These are phyloP conservation scores for Paecilomyces formosus DNA, from an alignment of 2,329 filamentous ascomycete species.

Conservation along the genomic window DNA sequence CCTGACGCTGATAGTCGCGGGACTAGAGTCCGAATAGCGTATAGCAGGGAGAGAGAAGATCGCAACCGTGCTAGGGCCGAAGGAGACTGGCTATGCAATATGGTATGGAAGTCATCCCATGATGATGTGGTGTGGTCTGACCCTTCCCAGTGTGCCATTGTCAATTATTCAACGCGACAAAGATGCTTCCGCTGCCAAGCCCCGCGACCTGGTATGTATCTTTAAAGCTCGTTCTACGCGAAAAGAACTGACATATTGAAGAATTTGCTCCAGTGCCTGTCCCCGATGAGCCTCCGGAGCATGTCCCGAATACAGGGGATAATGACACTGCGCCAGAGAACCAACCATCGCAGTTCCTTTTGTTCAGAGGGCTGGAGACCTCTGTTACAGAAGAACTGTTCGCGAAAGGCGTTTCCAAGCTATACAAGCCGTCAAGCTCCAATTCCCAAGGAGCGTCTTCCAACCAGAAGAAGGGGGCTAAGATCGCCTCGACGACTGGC, in stretches of 20 bases:
- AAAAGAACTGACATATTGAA: conserved; percentile 13
- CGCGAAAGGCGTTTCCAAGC: conserved; percentile 63
- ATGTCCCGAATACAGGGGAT: conserved; percentile 45
- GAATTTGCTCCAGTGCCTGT: conserved; percentile 22
- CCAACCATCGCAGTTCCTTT: conserved; percentile 66
- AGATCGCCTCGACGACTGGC: conserved; percentile 49
- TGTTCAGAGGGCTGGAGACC: conserved; percentile 63
- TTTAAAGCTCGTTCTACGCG: conserved; percentile 2
- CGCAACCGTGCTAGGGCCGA: conserved; percentile 40
- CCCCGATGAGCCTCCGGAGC: conserved; percentile 27
- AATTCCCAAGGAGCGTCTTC: conserved; percentile 21
- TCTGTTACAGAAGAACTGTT: conserved; percentile 67
- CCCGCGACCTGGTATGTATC: conserved; percentile 42
- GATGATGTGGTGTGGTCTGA: conserved; percentile 1
- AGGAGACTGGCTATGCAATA: conserved; percentile 51
- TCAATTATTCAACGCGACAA: conserved; percentile 50
- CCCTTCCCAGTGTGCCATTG: conserved; percentile 42
- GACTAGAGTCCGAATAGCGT: conserved; percentile 44
- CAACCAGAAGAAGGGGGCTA: conserved; percentile 39
- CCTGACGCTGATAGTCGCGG: conserved; percentile 32
- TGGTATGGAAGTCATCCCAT: conserved; percentile 27
- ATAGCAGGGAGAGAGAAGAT: conserved; percentile 47
- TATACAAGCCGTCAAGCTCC: conserved; percentile 53
- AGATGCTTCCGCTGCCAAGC: conserved; percentile 54
- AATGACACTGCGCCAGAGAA: conserved; percentile 48